Percentiles rank a stretch among this genome's conserved stretches.
phyloP scores from a whole-genome alignment of 73 alveolate species.

The Chromera velia region DNA sequence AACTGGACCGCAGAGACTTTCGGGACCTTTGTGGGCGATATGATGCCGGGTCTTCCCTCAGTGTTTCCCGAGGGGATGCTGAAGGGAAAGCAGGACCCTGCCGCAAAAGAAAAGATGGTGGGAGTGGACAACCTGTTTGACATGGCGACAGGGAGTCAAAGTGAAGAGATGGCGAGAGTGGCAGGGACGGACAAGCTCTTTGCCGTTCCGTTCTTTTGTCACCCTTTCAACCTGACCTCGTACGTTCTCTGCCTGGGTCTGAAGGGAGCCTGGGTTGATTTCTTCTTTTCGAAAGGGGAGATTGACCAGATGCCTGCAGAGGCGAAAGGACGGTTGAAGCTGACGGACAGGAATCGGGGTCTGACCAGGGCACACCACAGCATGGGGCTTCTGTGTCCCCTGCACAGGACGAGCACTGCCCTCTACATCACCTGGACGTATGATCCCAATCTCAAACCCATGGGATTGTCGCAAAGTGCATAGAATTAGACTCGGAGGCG shows the following conservation, averaged over 20 bases:
- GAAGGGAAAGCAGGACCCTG: background rate
- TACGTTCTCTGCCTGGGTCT: conserved; percentile 1
- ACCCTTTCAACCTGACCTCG: conserved; percentile 1
- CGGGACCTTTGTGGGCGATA: background rate
- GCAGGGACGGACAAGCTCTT: background rate
- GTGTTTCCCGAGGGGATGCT: background rate
- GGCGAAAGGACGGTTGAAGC: background rate
- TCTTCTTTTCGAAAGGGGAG: background rate
- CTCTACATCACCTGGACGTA: conserved; percentile 7
- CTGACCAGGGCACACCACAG: background rate
- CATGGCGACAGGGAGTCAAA: background rate
- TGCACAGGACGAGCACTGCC: background rate
- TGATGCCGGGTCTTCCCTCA: background rate
- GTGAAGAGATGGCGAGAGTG: background rate
- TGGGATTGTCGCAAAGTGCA: too few relatives aligned
- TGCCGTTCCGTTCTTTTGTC: background rate
- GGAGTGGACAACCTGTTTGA: background rate
- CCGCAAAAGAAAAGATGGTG: background rate
- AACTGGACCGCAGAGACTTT: background rate
- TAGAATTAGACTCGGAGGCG: too few relatives aligned
- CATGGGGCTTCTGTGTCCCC: conserved; percentile 5
- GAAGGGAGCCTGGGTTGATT: background rate
- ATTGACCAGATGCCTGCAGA: background rate
- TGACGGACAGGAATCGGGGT: too few relatives aligned
- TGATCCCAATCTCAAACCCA: too few relatives aligned